Percentiles rank a stretch among this genome's conserved stretches.
phyloP scores from a whole-genome alignment of 306 rosid genomes.

The Alnus glutinosa region DNA sequence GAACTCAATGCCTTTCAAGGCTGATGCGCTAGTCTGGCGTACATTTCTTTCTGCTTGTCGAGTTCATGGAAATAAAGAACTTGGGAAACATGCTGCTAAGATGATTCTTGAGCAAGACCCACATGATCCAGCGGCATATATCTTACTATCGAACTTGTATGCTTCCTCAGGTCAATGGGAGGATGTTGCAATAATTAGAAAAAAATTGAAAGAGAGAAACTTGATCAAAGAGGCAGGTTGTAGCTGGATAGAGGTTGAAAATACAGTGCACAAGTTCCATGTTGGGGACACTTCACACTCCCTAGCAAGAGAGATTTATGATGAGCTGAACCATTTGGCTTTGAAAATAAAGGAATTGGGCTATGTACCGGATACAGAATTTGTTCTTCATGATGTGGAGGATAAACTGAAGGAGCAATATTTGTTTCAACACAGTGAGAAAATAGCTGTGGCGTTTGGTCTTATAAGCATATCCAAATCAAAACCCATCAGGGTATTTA shows the following conservation, averaged over 20 bases:
- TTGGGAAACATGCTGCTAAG: constrained; percentile 64
- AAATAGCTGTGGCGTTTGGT: constrained; percentile 68
- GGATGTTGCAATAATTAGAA: constrained; percentile 56
- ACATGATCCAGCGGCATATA: constrained; percentile 54
- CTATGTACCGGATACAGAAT: constrained; percentile 55
- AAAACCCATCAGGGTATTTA: constrained; percentile 60
- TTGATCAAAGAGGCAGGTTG: constrained; percentile 60
- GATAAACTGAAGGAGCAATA: constrained; percentile 61
- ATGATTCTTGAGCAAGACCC: constrained; percentile 63
- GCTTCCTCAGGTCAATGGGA: constrained; percentile 57
- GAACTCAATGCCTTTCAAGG: constrained; percentile 55
- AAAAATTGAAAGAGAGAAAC: constrained; percentile 49
- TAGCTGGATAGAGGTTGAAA: constrained; percentile 68
- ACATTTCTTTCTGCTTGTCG: constrained; percentile 66
- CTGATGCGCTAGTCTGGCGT: constrained; percentile 67
- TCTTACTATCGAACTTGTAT: constrained; percentile 63
- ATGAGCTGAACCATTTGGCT: constrained; percentile 48
- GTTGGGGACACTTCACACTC: constrained; percentile 72
- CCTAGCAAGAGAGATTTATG: constrained; percentile 51
- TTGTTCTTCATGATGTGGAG: constrained; percentile 73
- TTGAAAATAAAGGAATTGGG: constrained; percentile 50
- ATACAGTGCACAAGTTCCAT: constrained; percentile 54
- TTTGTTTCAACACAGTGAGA: constrained; percentile 70
- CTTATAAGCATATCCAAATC: constrained; percentile 44
- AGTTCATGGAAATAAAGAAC: constrained; percentile 54